Base-by-base conservation (phyloP, 2,329 filamentous ascomycete genomes). In the Hypoxylon sp. region DNA sequence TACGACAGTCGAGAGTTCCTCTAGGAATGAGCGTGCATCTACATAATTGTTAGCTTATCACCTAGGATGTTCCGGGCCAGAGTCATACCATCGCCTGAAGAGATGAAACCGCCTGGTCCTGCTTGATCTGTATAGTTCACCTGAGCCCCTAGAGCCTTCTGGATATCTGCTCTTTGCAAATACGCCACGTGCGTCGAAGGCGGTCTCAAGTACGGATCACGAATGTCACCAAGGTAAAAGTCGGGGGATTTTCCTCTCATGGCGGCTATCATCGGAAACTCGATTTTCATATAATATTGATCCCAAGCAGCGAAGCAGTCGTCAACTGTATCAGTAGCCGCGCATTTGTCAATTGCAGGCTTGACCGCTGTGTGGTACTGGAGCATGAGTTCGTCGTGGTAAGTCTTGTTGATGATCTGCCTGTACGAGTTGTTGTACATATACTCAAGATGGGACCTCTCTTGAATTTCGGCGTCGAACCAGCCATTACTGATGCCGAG, bases 1-100 rank as follows among this genome's bases (percentile, higher is more conserved):
- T 16, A 86, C 80, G 2, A 87, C 80, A 1, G 77, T 73, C 0
- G 80, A 23, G 82, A 83, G 14, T 82, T 80, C 14, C 80, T 72
- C 52, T 79, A 78, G 80, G 52, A 16, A 14, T 2, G 63, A 71
- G 16, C 64, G 63, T 47, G 48, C 12, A 60, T 50, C 63, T 57
- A 30, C 9, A 19, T 23, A 19, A 1, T 27, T 34, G n/a, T 37
- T 43, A 58, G 27, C 52, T 8, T 53, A 57, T n/a, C 25, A 60
- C 27, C 41, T 51, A 52, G 55, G 25, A 23, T 64, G 58, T 48
- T 58, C 48, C 21, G 54, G 58, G 11, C 34, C 1, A 34, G 29
- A 67, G 5, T 55, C 39, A 5, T 66, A 66, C 63, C 63, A 34
- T 66, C 63, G 19, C 59, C 63, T 7, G 48, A 53, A 19, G 37